These are phyloP conservation scores for Trametes cingulata DNA, from an alignment of 768 basidiomycete genomes.

Conservation along the genomic window DNA sequence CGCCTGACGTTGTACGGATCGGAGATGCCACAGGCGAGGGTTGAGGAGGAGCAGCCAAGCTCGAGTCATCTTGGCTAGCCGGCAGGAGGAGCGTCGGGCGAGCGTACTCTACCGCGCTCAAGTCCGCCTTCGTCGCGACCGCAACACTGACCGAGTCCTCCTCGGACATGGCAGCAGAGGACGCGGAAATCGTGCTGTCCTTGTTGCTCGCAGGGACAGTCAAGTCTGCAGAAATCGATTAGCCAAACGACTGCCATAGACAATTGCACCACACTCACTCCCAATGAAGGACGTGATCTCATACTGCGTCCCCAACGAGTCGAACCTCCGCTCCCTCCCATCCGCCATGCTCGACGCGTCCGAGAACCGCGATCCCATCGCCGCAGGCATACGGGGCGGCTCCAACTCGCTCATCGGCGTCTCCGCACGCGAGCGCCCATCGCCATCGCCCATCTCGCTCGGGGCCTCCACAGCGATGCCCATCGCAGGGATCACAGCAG, in stretches of 20 bases:
- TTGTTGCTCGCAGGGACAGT: slow-evolving; percentile 32
- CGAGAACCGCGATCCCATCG: slow-evolving; percentile 25
- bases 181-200: slow-evolving; percentile 16
- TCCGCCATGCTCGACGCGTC: slow-evolving; percentile 20
- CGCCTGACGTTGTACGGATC: background rate
- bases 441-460: background rate
- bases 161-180: slow-evolving; percentile 2
- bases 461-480: background rate
- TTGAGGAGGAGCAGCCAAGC: background rate
- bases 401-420: slow-evolving; percentile 3
- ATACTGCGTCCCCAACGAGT: slow-evolving; percentile 56
- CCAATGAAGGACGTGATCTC: slow-evolving; percentile 78
- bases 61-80: background rate
- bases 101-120: slow-evolving; percentile 1
- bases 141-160: slow-evolving; percentile 7
- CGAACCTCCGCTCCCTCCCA: slow-evolving; percentile 26
- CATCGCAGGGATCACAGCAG: slow-evolving; percentile 11
- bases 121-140: background rate
- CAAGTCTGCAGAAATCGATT: slow-evolving; percentile 32
- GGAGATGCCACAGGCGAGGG: background rate
- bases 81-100: slow-evolving; percentile 16
- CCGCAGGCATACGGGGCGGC: slow-evolving; percentile 31
- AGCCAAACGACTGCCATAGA: background rate
- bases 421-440: background rate
- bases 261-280: slow-evolving; percentile 33